Base-by-base conservation (phyloP, 2,329 filamentous ascomycete species). In the Xenosphaeropsis pyriputrescens region DNA sequence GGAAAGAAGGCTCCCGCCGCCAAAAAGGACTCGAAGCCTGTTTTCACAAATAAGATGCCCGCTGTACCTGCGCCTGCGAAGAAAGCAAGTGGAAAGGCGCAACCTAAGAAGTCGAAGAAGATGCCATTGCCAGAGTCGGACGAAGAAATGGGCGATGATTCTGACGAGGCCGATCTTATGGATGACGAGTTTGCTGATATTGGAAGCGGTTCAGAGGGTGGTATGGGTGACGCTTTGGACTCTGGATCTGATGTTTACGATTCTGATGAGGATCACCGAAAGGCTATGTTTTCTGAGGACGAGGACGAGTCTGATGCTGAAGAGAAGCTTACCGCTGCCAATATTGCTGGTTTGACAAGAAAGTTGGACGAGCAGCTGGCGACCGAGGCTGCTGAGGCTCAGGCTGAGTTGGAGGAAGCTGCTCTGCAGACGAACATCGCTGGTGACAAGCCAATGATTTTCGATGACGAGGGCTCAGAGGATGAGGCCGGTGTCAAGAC, bases 341-440 rank as follows among this genome's bases (percentile, higher is more conserved):
- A 98, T 59, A 96, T 98, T 45, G 91, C 81, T 50, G 91, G 91
- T 41, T 65, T 98, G 39, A 88, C 89, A 39, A 71, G 77, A 49
- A 89, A 86, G 57, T 62, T 98, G 40, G 89, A 98, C 56, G 67
- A 73, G 51, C 67, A 91, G 54, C 66, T 72, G 53, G 81, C 82
- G 33, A 70, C 80, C 42, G 84, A 94, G 45, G 85, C 79, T 14
- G 85, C 78, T 17, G 84, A 88, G 44, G 85, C 85, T 17, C 76
- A 88, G 49, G 81, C 79, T 26, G 91, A 98, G 57, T 63, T 96
- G 55, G 75, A 86, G 54, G 84, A 95, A 47, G 77, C 74, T 33
- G 82, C 84, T 7, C 59, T 96, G 57, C 86, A 94, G 62, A 96
- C 89, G 38, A 98, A 98, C 63, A 94, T 98, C 52, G 76, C 75